These are phyloP conservation scores for Naganishia cerealis DNA, from an alignment of 1,284 basidiomycete genomes.

Conservation along the genomic window DNA sequence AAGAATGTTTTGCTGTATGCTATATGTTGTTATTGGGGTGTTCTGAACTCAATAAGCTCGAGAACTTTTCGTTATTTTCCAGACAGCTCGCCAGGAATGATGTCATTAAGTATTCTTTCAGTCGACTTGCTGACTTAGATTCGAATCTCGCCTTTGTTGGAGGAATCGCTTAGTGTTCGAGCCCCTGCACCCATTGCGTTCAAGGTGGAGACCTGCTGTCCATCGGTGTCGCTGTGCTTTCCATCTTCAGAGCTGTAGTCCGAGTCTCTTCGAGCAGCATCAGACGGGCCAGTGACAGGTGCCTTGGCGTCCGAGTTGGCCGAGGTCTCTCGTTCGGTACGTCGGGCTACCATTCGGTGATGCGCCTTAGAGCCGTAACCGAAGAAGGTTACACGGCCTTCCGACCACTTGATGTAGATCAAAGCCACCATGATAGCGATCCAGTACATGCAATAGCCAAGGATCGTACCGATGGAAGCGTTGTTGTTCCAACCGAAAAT, in stretches of 20 bases:
- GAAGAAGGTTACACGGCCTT: constrained; percentile 55
- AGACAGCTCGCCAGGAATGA: background rate
- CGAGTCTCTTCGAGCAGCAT: constrained; percentile 8
- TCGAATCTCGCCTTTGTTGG: constrained; percentile 2
- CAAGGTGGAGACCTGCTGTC: background rate
- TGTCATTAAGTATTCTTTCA: background rate
- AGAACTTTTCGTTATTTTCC: constrained; percentile 2
- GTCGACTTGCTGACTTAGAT: background rate
- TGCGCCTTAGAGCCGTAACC: constrained; percentile 41
- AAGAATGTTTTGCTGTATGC: constrained; percentile 12
- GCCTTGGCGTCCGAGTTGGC: background rate
- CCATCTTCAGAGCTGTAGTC: constrained; percentile 22
- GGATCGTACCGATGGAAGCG: constrained; percentile 64
- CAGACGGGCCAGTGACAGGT: background rate
- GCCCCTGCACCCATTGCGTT: constrained; percentile 8
- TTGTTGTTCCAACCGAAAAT: constrained; percentile 55
- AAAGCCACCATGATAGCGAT: constrained; percentile 66
- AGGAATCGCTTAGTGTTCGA: background rate
- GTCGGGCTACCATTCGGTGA: constrained; percentile 29
- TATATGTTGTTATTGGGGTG: background rate
- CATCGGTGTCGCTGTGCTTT: constrained; percentile 8
- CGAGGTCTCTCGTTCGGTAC: constrained; percentile 4
- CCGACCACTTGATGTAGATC: constrained; percentile 67
- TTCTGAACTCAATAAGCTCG: background rate
- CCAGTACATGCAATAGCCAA: constrained; percentile 80